Conservation (phyloP, 495 filamentous ascomycete species). For the Chaetomidium leptoderma region DNA sequence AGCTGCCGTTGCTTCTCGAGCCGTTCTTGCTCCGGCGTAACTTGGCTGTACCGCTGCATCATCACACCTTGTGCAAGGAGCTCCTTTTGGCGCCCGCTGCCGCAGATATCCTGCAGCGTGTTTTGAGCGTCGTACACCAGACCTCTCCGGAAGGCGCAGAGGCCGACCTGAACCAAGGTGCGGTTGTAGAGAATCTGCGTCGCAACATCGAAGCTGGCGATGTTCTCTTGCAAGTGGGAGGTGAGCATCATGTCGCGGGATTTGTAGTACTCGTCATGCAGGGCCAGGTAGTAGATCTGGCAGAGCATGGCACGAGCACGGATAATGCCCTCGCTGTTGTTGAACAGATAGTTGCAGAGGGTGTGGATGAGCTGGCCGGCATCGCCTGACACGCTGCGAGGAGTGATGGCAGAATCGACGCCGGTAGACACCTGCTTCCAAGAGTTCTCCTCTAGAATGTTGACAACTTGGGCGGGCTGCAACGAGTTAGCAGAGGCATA, state of each 20-base stretch:
- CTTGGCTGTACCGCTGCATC: slow-evolving; percentile 91
- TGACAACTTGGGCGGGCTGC: slow-evolving; percentile 83
- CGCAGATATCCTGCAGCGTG: slow-evolving; percentile 95
- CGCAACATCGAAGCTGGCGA: slow-evolving; percentile 88
- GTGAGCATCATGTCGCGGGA: slow-evolving; percentile 98
- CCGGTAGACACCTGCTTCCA: slow-evolving; percentile 75
- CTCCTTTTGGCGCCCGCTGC: slow-evolving; percentile 95
- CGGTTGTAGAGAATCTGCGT: slow-evolving; percentile 99
- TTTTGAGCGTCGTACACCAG: slow-evolving; percentile 96
- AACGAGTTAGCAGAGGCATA: slow-evolving; percentile 26
- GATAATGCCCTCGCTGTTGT: slow-evolving; percentile 89
- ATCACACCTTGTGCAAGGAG: slow-evolving; percentile 95
- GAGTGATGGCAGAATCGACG: slow-evolving; percentile 75
- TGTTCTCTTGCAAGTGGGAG: slow-evolving; percentile 98
- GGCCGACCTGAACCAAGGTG: slow-evolving; percentile 93
- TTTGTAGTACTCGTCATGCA: slow-evolving; percentile 96
- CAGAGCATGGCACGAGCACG: slow-evolving; percentile 95
- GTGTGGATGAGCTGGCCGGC: slow-evolving; percentile 72
- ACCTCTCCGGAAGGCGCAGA: slow-evolving; percentile 95
- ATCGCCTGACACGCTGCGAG: slow-evolving; percentile 59
- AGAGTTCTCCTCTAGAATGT: slow-evolving; percentile 83
- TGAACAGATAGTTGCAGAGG: slow-evolving; percentile 91
- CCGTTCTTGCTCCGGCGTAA: slow-evolving; percentile 94
- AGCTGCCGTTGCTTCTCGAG: slow-evolving; percentile 93
- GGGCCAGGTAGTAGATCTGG: slow-evolving; percentile 95